These are phyloP conservation scores for Sanghuangporus baumii DNA, from an alignment of 1,284 basidiomycete species.

Conservation along the genomic window DNA sequence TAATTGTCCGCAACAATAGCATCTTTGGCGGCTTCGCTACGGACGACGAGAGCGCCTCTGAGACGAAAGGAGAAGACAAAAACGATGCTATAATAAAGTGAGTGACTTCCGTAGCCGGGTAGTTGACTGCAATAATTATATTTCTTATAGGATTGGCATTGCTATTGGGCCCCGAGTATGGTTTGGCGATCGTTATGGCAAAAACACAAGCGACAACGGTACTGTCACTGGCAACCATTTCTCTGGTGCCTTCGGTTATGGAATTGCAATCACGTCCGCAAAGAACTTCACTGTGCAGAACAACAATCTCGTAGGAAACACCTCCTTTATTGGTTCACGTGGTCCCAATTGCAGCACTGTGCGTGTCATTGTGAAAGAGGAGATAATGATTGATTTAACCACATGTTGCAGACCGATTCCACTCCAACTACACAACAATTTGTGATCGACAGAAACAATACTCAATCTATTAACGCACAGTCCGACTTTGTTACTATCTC, in stretches of 20 bases:
- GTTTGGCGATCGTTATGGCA: slow-evolving; percentile 61
- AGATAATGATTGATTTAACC: too few species aligned
- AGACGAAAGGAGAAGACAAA: slow-evolving; percentile 50
- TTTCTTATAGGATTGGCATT: slow-evolving; percentile 51
- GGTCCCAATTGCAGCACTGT: slow-evolving; percentile 62
- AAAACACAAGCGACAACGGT: slow-evolving; percentile 56
- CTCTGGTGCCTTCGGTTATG: slow-evolving; percentile 68
- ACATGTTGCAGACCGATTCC: slow-evolving; percentile 29
- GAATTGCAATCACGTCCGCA: slow-evolving; percentile 60
- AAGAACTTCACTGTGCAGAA: slow-evolving; percentile 60
- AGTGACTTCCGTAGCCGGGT: slow-evolving; percentile 21
- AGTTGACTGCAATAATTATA: slow-evolving; percentile 17
- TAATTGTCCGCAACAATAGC: slow-evolving; percentile 65
- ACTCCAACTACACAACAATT: slow-evolving; percentile 53
- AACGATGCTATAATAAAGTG: slow-evolving; percentile 66
- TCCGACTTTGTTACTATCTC: slow-evolving; percentile 44
- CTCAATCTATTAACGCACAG: slow-evolving; percentile 41
- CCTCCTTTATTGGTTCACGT: slow-evolving; percentile 67
- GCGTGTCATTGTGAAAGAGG: not conserved
- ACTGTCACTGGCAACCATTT: slow-evolving; percentile 61
- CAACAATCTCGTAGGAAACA: slow-evolving; percentile 65
- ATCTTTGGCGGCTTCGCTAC: slow-evolving; percentile 67
- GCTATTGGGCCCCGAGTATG: slow-evolving; percentile 75
- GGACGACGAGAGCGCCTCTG: slow-evolving; percentile 29
- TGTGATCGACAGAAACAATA: slow-evolving; percentile 46